A percentile compares a stretch with the other conserved stretches of the same genome.
Conservation (phyloP, 345 rosid genomes). For the Carallia brachiata region DNA sequence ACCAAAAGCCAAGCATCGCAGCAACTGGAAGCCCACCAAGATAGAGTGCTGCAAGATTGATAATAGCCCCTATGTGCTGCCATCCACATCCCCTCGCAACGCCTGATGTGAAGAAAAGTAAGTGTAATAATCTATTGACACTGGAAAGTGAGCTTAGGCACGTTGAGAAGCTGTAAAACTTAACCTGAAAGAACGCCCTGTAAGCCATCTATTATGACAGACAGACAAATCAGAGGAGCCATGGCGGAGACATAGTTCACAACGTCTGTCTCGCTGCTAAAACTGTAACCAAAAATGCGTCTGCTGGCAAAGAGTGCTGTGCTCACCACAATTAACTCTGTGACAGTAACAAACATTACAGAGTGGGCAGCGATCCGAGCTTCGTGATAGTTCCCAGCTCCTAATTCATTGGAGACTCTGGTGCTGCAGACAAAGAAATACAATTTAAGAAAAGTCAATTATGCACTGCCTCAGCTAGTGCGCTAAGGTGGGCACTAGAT, state of each 20-base stretch:
- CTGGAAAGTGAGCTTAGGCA: not conserved
- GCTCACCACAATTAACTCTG: slow-evolving; percentile 12
- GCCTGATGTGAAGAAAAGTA: not conserved
- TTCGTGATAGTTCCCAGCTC: slow-evolving; percentile 18
- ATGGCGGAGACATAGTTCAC: slow-evolving; percentile 18
- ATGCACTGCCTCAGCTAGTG: no score
- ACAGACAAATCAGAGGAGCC: slow-evolving; percentile 24
- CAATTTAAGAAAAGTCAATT: not conserved
- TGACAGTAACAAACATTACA: not conserved
- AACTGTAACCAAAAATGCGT: slow-evolving; percentile 18
- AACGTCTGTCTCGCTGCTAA: slow-evolving; percentile 17
- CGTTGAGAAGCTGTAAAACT: not conserved
- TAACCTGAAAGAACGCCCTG: slow-evolving; percentile 22
- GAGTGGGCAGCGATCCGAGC: slow-evolving; percentile 7
- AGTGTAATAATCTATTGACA: not conserved
- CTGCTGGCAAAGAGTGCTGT: slow-evolving; percentile 11
- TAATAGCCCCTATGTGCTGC: slow-evolving; percentile 21
- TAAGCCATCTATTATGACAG: slow-evolving; percentile 20
- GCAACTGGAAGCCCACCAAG: slow-evolving; percentile 18
- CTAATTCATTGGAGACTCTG: slow-evolving; percentile 22
- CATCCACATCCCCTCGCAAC: slow-evolving; percentile 26
- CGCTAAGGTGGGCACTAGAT: not conserved
- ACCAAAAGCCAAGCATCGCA: slow-evolving; percentile 8
- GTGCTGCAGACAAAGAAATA: slow-evolving; percentile 10
- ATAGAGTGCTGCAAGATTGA: slow-evolving; percentile 14